A percentile compares a stretch with the other conserved stretches of the same genome.
Conservation (phyloP, 306 rosid species). For the Cucurbita moschata region DNA sequence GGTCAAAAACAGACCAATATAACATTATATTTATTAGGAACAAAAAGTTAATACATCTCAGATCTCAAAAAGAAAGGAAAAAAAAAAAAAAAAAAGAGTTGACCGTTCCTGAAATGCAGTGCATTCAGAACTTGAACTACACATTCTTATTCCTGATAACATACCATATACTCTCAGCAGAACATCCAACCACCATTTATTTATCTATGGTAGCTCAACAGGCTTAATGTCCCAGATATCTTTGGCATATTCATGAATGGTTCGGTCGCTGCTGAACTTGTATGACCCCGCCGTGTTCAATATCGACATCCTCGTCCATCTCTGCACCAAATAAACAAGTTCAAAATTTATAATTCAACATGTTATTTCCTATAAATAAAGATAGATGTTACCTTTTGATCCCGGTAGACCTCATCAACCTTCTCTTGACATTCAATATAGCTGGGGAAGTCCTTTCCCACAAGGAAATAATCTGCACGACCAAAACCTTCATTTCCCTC, state of each 20-base stretch:
- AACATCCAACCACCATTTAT: background rate
- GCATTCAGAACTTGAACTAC: background rate
- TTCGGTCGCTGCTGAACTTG: slow-evolving; percentile 98
- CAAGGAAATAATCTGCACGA: slow-evolving; percentile 88
- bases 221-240: slow-evolving; percentile 86
- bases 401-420: slow-evolving; percentile 71
- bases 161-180: background rate
- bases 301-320: slow-evolving; percentile 92
- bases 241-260: slow-evolving; percentile 80
- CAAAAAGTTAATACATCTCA: background rate
- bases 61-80: background rate
- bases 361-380: background rate
- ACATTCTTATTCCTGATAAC: background rate
- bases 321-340: slow-evolving; percentile 29
- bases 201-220: slow-evolving; percentile 36
- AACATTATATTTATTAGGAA: no score
- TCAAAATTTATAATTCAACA: background rate
- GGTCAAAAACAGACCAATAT: no score
- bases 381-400: slow-evolving; percentile 50
- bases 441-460: slow-evolving; percentile 95
- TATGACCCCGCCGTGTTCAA: slow-evolving; percentile 85
- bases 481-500: slow-evolving; percentile 97
- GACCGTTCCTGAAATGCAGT: background rate
- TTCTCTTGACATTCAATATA: slow-evolving; percentile 87
- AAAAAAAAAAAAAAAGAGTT: no score